Evolutionary conservation across 164 flowering plant genomes (phyloP).

Genomic region (Stephania cephalantha): DNA sequence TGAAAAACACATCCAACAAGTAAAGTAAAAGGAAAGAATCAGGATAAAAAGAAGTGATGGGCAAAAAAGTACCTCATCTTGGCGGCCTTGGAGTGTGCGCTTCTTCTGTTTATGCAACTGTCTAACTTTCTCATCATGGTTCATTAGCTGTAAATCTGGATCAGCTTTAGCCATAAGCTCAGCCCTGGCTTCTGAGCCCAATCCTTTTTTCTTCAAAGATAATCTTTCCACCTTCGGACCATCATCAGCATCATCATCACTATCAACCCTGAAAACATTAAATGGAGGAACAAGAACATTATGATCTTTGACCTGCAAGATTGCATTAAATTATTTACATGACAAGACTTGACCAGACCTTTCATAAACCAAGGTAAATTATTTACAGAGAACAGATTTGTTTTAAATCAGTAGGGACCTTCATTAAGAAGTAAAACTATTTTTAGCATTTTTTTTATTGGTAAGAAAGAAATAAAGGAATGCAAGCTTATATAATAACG

Average conservation of each 20-base stretch:
- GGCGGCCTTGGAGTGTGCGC: constrained; percentile 82
- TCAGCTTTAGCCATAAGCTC: constrained; percentile 74
- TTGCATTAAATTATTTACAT: background rate
- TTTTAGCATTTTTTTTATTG: background rate
- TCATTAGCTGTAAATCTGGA: constrained; percentile 65
- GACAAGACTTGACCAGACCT: background rate
- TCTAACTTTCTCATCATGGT: constrained; percentile 61
- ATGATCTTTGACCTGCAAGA: background rate
- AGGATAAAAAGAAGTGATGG: background rate
- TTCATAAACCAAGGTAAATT: background rate
- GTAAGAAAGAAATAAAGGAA: background rate
- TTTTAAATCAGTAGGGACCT: too few species aligned
- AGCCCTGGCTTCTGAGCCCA: constrained; percentile 91
- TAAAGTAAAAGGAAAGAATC: background rate
- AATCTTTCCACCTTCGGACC: constrained; percentile 56
- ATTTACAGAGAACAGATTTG: background rate
- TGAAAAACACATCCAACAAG: background rate
- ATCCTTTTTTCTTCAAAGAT: constrained; percentile 72
- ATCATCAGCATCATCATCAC: constrained; percentile 35
- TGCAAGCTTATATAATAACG: background rate
- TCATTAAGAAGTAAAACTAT: background rate
- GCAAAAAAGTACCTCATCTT: constrained; percentile 60
- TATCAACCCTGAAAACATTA: constrained; percentile 36
- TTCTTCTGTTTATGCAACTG: constrained; percentile 73
- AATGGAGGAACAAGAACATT: background rate